These are phyloP conservation scores for Phialophora tarda DNA, from an alignment of 2,329 filamentous ascomycete genomes.

Conservation along the genomic window DNA sequence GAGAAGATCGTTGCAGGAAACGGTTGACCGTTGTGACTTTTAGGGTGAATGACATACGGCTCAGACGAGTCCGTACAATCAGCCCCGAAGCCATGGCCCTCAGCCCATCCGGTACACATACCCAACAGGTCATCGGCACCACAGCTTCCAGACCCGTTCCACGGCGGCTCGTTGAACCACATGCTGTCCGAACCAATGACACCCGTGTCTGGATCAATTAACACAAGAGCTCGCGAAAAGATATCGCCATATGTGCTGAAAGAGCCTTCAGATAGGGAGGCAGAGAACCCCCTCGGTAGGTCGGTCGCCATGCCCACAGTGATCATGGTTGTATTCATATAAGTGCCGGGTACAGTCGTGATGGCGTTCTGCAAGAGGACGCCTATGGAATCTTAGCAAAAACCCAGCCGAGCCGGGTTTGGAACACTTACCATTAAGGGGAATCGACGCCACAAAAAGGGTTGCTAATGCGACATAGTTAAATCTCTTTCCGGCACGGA, in stretches of 20 bases:
- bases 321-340: constrained; percentile 1
- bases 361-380: constrained; percentile 2
- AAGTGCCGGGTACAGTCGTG: not conserved
- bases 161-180: not conserved
- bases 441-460: constrained; percentile 13
- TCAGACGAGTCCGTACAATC: not conserved
- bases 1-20: not conserved
- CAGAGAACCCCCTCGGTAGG: constrained; percentile 1
- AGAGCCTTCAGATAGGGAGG: not conserved
- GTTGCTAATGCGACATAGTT: constrained; percentile 18
- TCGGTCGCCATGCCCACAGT: not conserved
- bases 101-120: not conserved
- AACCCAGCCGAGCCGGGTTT: not conserved
- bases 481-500: constrained; percentile 17
- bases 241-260: not conserved
- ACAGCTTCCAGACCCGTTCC: not conserved
- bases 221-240: not conserved
- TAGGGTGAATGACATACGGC: not conserved
- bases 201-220: not conserved
- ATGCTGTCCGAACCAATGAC: not conserved
- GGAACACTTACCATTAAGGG: constrained; percentile 6
- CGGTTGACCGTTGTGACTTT: not conserved
- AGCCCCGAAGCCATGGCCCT: not conserved
- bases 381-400: not conserved
- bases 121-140: constrained; percentile 1